Base-by-base conservation (phyloP, 768 basidiomycete species). In the Lentinus brumalis region DNA sequence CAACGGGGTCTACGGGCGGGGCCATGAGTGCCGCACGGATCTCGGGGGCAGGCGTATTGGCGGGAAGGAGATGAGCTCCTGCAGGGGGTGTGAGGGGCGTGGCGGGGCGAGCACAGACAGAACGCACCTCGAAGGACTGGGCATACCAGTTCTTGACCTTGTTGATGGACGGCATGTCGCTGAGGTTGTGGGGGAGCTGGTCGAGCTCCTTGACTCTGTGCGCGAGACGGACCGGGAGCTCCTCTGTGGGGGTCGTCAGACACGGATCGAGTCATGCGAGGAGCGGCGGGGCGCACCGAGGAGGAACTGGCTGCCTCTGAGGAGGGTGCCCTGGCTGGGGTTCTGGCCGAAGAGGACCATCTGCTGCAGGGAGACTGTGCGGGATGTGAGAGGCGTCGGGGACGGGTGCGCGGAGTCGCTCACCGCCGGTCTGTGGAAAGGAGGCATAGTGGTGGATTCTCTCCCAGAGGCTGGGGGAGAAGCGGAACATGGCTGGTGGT, bases 111-210 rank as follows among this genome's bases (percentile, higher is more conserved):
- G 40, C 9, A 32, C 26, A 11, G 38, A 30, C 14, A 31, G 38
- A 38, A 77, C 87, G 53, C 55, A 96, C 96, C 84, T 98, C 92
- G 74, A 99, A 98, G 15, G 92, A 94, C 78, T 98, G 94, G 0
- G 96, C 96, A 74, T 99, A 99, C 97, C 97, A 99, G 69, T 96
- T 89, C 78, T 95, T 96, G 61, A 99, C 92, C 71, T 92, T 95
- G 59, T 87, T 85, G 65, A 99, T 98, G 41, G 90, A 91, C 0
- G 89, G 86, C 96, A 97, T 97, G 49, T 84, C 84, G 67, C 87
- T 88, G 53, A 99, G 81, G 57, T 92, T 90, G 75, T 98, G 92
- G 0, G 97, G 97, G 4, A 99, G 82, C 66, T 92, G 87, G 66
- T 98, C 94, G 31, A 99, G 85, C 75, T 99, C 97, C 73, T 94